These are phyloP conservation scores for Mariannaea sp. DNA, from an alignment of 2,329 filamentous ascomycete genomes.

Conservation along the genomic window DNA sequence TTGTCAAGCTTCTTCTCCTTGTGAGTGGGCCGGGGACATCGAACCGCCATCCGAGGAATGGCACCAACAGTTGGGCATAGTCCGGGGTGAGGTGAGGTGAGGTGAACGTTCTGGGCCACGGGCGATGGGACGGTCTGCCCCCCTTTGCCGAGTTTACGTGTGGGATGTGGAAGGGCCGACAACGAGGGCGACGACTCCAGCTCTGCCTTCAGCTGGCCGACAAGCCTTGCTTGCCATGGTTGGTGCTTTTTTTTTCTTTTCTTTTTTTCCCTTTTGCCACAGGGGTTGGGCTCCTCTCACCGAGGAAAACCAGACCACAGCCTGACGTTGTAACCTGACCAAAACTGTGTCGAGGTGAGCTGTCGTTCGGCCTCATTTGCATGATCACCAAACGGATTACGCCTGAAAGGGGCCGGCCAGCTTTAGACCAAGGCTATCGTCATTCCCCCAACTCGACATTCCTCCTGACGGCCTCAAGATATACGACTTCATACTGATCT, in stretches of 20 bases:
- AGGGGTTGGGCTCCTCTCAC: constrained; percentile 19
- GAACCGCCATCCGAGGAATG: constrained; percentile 10
- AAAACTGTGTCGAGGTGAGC: constrained; percentile 17
- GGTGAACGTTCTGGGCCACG: constrained; percentile 16
- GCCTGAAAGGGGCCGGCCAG: background rate
- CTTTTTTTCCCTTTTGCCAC: background rate
- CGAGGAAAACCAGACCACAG: constrained; percentile 13
- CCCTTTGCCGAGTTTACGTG: constrained; percentile 15
- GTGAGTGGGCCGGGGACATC: constrained; percentile 17
- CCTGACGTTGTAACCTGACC: constrained; percentile 5
- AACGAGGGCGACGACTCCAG: constrained; percentile 12
- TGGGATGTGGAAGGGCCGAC: constrained; percentile 11
- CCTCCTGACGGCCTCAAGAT: too few relatives aligned
- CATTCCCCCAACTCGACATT: too few relatives aligned
- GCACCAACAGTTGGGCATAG: background rate
- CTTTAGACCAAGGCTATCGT: background rate
- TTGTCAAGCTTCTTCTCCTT: background rate
- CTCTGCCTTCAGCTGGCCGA: background rate
- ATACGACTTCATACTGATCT: too few relatives aligned
- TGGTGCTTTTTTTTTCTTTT: too few relatives aligned
- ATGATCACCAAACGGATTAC: background rate
- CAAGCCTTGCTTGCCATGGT: constrained; percentile 4
- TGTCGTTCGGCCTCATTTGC: constrained; percentile 10
- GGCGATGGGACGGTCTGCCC: constrained; percentile 8
- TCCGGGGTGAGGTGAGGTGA: constrained; percentile 16